Evolutionary conservation across 2,329 filamentous ascomycete species (phyloP).

Genomic region (Daldinia sp.): DNA sequence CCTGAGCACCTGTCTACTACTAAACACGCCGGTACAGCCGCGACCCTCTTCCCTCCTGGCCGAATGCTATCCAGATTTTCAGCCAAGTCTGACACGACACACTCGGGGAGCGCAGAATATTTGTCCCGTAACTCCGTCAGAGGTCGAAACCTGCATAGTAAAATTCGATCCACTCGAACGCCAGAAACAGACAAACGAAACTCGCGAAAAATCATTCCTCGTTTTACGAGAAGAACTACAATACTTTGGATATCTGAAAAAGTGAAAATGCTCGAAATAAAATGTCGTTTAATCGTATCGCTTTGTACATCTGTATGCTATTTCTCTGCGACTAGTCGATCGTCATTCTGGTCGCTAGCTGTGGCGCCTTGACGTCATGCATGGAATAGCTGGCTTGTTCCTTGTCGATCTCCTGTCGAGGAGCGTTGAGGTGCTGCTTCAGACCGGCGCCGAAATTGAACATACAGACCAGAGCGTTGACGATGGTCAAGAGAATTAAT

Average conservation of each 20-base stretch:
- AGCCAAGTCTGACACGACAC: not conserved
- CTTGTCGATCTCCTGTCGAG: constrained; percentile 60
- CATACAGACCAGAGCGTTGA: constrained; percentile 86
- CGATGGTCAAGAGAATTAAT: constrained; percentile 86
- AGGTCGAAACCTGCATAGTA: constrained; percentile 21
- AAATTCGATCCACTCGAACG: constrained; percentile 27
- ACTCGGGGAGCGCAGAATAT: constrained; percentile 1
- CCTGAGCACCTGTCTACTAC: not conserved
- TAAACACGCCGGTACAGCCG: not conserved
- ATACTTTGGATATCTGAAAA: constrained; percentile 42
- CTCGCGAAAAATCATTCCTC: constrained; percentile 21
- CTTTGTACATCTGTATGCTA: constrained; percentile 44
- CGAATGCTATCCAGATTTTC: constrained; percentile 4
- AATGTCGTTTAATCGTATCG: constrained; percentile 44
- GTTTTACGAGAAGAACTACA: constrained; percentile 20
- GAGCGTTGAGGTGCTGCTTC: constrained; percentile 78
- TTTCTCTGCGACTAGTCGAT: constrained; percentile 58
- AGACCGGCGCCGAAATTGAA: constrained; percentile 89
- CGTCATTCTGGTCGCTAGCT: constrained; percentile 65
- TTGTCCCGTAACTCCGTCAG: constrained; percentile 26
- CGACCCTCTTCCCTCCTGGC: not conserved
- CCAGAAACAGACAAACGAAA: constrained; percentile 19
- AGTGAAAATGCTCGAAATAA: constrained; percentile 36
- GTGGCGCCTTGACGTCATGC: constrained; percentile 63
- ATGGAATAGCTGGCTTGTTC: constrained; percentile 63